Evolutionary conservation across 768 basidiomycete species (phyloP), one percentile per base, ranked within the genome.

Genomic region (Wakefieldia striispora): DNA sequence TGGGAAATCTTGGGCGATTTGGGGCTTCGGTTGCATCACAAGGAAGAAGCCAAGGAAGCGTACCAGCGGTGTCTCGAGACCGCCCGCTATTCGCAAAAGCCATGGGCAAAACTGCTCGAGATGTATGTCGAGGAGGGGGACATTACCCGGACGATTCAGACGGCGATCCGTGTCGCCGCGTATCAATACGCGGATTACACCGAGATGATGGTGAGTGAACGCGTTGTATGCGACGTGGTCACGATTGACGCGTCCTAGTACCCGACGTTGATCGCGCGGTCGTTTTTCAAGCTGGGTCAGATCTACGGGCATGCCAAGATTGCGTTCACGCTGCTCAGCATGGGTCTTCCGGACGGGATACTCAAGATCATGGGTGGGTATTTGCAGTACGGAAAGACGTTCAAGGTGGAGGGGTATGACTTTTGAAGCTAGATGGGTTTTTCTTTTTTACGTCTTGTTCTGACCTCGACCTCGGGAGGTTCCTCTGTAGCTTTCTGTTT

Each of bases 1-100:
- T 99, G 97, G 95, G 97, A 98, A 72, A 95, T 98, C 40, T 75
- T 99, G 20, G 97, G 95, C 9, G 97, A 98, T 63, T 73, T 99
- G 19, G 97, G 95, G 8, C 61, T 88, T 39, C 84, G 97, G n/a
- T 68, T 99, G 47, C 90, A 95, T 62, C 97, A 98, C 73, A 95
- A 92, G 67, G 97, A 99, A 63, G 97, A 99, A 63, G 94, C 93
- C 31, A 98, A 99, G 70, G 97, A 99, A 64, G 95, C 94, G 4
- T 99, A 88, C 65, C 93, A 97, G 64, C 84, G 95, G 10, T 94
- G 93, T 69, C 81, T 98, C 31, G 97, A 98, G 57, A 75, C 83
- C 27, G 79, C 84, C 21, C 76, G 88, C 20, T 98, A 97, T 69
- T 87, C 89, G 4, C 79, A 84, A 50, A 97, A 95, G 67, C 94